Conservation (phyloP, 345 rosid species). For the Zanthoxylum bungeanum region DNA sequence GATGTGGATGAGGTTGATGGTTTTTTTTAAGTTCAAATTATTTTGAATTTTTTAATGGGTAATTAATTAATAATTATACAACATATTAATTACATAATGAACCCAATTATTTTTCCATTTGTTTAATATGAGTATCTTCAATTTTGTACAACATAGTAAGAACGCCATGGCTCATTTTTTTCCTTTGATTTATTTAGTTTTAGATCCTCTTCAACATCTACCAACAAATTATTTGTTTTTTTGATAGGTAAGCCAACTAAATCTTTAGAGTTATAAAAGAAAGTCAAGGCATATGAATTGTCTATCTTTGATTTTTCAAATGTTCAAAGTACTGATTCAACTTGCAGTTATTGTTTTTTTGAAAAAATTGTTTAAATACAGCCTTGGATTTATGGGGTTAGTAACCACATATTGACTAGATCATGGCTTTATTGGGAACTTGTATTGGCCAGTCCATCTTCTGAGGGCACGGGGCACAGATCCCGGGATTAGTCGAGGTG, state of each 20-base stretch:
- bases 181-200: neutral
- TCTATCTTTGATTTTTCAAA: neutral
- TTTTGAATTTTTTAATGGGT: neutral
- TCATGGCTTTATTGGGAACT: too few species aligned
- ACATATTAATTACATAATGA: neutral
- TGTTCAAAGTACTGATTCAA: neutral
- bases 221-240: neutral
- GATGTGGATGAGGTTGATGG: neutral
- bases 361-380: too few species aligned
- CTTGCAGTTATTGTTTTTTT: neutral
- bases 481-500: too few species aligned
- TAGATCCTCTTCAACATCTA: neutral
- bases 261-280: neutral
- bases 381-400: too few species aligned
- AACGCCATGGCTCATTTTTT: neutral
- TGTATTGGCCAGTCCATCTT: too few species aligned
- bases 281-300: neutral
- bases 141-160: neutral
- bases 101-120: neutral
- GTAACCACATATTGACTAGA: neutral
- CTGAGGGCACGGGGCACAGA: too few species aligned
- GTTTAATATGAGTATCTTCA: neutral
- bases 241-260: slow-evolving; percentile 1
- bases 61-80: neutral
- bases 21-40: neutral